Percentiles rank a stretch among this genome's conserved stretches.
Conservation (phyloP, 1,284 basidiomycete genomes). For the Coniferiporia weirii region DNA sequence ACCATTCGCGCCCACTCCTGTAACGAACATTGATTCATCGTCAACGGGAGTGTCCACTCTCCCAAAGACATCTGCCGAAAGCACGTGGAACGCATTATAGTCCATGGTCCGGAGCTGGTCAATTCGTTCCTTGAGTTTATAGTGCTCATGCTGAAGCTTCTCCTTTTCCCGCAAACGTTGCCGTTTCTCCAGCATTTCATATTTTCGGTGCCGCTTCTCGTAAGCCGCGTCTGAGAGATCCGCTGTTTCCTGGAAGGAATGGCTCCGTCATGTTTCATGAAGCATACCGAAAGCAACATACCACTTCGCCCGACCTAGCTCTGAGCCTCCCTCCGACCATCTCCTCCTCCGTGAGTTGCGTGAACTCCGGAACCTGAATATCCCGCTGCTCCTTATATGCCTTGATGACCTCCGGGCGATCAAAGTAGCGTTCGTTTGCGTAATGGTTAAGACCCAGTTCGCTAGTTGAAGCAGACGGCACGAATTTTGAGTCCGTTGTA, state of each 20-base stretch:
- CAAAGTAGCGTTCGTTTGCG: conserved; percentile 70
- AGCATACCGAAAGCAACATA: conserved; percentile 35
- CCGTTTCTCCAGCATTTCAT: conserved; percentile 82
- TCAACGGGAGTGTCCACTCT: conserved; percentile 22
- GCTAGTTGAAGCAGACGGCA: conserved; percentile 34
- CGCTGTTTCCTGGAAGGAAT: conserved; percentile 32
- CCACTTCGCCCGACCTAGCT: conserved; percentile 61
- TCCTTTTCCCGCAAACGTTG: conserved; percentile 85
- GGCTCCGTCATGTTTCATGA: conserved; percentile 19
- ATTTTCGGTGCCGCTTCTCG: conserved; percentile 78
- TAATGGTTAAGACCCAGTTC: conserved; percentile 46
- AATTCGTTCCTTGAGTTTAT: conserved; percentile 85
- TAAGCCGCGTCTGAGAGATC: conserved; percentile 86
- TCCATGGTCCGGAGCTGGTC: conserved; percentile 79
- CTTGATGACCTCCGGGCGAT: conserved; percentile 67
- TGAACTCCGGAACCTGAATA: conserved; percentile 72
- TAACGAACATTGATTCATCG: conserved; percentile 21
- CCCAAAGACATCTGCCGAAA: conserved; percentile 52
- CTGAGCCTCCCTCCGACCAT: conserved; percentile 62
- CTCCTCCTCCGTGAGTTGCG: conserved; percentile 50
- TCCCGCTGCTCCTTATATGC: conserved; percentile 59
- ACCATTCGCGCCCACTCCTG: conserved; percentile 36
- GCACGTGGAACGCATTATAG: conserved; percentile 54
- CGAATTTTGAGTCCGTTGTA: conserved; percentile 57
- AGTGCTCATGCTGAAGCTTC: conserved; percentile 84